phyloP scores from a whole-genome alignment of 192 early-diverging fungal species.

The Backusella mclennaniae region DNA sequence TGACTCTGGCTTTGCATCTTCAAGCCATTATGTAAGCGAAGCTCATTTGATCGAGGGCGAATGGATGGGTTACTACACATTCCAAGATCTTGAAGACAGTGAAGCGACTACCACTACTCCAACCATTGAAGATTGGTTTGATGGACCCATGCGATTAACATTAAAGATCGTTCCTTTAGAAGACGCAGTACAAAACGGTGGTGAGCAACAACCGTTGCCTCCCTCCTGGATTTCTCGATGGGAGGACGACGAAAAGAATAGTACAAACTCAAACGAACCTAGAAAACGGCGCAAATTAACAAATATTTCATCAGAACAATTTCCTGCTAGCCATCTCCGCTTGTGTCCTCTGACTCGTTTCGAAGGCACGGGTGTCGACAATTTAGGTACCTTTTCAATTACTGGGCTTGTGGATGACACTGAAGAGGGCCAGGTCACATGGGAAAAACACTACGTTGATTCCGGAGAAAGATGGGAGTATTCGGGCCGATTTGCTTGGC shows the following conservation, averaged over 20 bases:
- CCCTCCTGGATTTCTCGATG: constrained; percentile 14
- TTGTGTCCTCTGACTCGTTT: constrained; percentile 30
- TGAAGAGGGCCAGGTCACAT: constrained; percentile 36
- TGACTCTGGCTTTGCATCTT: constrained; percentile 23
- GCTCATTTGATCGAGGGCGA: constrained; percentile 37
- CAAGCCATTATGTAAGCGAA: constrained; percentile 29
- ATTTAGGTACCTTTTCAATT: constrained; percentile 31
- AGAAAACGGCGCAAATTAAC: constrained; percentile 15
- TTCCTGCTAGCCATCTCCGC: constrained; percentile 27
- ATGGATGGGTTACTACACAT: constrained; percentile 43
- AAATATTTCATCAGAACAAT: neutral
- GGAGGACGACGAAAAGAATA: neutral
- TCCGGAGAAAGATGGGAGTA: constrained; percentile 39
- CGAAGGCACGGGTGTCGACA: constrained; percentile 35
- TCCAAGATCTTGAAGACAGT: constrained; percentile 25
- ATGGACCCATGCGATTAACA: constrained; percentile 36
- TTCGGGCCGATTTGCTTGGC: constrained; percentile 32
- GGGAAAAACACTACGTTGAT: constrained; percentile 35
- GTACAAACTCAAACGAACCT: constrained; percentile 5
- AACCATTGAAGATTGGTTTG: constrained; percentile 32
- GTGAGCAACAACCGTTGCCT: neutral
- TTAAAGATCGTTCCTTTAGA: constrained; percentile 32
- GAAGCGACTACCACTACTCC: neutral
- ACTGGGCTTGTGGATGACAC: constrained; percentile 33
- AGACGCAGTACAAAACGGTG: neutral